Percentiles rank a stretch among this genome's conserved stretches.
Evolutionary conservation across 345 rosid genomes (phyloP).

Genomic region (Pelargonium nanum): DNA sequence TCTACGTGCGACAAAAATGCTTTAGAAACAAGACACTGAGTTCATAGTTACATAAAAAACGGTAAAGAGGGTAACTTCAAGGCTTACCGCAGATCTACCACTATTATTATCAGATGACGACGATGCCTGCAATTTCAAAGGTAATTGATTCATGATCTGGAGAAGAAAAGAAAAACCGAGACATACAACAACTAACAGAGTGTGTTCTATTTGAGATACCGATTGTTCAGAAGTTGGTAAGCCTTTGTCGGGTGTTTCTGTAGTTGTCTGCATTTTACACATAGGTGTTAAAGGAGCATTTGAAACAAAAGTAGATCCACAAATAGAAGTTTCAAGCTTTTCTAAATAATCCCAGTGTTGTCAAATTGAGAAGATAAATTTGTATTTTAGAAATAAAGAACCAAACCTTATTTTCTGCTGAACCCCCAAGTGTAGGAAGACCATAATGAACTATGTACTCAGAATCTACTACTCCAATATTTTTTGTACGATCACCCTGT

Average conservation of each 20-base stretch:
- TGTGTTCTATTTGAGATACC: neutral
- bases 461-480: slow-evolving; percentile 65
- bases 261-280: slow-evolving; percentile 18
- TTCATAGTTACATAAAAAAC: no score
- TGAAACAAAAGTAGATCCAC: no score
- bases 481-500: slow-evolving; percentile 64
- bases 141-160: neutral
- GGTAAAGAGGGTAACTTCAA: no score
- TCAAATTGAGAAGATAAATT: no score
- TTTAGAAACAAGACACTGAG: no score
- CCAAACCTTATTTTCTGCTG: slow-evolving; percentile 27
- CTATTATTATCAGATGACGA: neutral
- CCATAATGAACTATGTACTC: slow-evolving; percentile 60
- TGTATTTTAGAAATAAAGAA: neutral
- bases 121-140: neutral
- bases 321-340: no score
- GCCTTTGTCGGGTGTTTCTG: slow-evolving; percentile 8
- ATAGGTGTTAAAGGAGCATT: no score
- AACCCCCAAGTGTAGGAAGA: slow-evolving; percentile 60
- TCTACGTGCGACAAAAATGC: no score
- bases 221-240: slow-evolving; percentile 4
- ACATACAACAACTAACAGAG: neutral
- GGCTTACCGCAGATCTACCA: slow-evolving; percentile 41
- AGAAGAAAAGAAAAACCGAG: neutral
- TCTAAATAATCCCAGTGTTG: neutral